Evolutionary conservation across 1,284 basidiomycete species (phyloP).

Genomic region (Sutorius eximius): DNA sequence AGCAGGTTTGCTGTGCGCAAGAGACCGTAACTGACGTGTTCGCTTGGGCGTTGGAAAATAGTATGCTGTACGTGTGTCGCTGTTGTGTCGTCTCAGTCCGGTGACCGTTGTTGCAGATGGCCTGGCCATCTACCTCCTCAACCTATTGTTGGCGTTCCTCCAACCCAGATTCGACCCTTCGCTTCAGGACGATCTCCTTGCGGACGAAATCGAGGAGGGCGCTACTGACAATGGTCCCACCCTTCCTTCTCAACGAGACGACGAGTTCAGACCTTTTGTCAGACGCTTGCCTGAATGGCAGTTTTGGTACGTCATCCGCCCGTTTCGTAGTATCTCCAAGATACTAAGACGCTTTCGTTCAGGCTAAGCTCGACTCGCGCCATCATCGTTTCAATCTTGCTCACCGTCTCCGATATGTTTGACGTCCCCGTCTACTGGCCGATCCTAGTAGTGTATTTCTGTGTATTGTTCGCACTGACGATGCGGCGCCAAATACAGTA

Average conservation of each 20-base stretch:
- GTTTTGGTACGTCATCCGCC: conserved; percentile 68
- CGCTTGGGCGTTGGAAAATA: conserved; percentile 25
- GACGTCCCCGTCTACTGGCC: conserved; percentile 99
- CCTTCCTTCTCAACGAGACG: conserved; percentile 69
- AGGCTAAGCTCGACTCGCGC: conserved; percentile 94
- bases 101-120: conserved; percentile 55
- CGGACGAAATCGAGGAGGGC: conserved; percentile 95
- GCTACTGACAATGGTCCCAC: conserved; percentile 47
- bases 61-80: conserved; percentile 63
- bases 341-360: conserved; percentile 15
- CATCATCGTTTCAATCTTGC: conserved; percentile 75
- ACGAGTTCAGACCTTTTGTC: conserved; percentile 97
- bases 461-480: conserved; percentile 83
- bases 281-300: conserved; percentile 95
- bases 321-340: conserved; percentile 6
- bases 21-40: conserved; percentile 5
- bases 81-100: not conserved
- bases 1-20: not conserved
- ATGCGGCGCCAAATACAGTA: conserved; percentile 94
- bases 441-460: conserved; percentile 92
- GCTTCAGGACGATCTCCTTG: conserved; percentile 87
- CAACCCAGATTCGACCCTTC: conserved; percentile 97
- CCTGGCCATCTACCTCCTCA: conserved; percentile 90
- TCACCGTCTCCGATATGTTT: conserved; percentile 79
- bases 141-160: conserved; percentile 85